Percentiles rank a stretch among this genome's conserved stretches.
Evolutionary conservation across 2,329 filamentous ascomycete species (phyloP).

Genomic region (Pestalotiopsis fici): DNA sequence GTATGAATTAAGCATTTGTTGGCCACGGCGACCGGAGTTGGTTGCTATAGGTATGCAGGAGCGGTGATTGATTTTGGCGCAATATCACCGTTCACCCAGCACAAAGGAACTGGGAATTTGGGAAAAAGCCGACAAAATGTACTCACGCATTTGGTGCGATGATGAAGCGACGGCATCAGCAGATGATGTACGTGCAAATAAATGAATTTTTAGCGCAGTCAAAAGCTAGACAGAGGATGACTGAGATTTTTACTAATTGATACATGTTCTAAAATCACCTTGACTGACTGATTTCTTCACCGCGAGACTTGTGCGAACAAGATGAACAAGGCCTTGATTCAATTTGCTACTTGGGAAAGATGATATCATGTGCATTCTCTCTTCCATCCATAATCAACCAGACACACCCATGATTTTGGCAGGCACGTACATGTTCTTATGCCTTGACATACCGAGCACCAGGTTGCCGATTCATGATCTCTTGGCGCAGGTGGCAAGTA

Average conservation of each 20-base stretch:
- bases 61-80: neutral
- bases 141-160: neutral
- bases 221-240: neutral
- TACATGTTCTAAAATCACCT: neutral
- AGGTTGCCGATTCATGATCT: no score
- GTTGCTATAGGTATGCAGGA: constrained; percentile 2
- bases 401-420: neutral
- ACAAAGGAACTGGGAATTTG: neutral
- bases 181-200: neutral
- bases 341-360: no score
- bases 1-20: constrained; percentile 9
- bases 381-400: neutral
- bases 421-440: neutral
- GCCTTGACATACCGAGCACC: no score
- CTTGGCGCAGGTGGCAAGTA: no score
- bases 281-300: neutral
- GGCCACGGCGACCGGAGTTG: constrained; percentile 4
- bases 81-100: neutral
- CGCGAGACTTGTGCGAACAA: no score
- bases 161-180: neutral
- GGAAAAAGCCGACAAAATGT: neutral
- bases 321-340: no score
- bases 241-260: neutral
- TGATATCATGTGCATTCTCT: no score
- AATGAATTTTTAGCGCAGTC: neutral